A percentile compares a stretch with the other conserved stretches of the same genome.
These are phyloP conservation scores for Starmerella gropengiesseri DNA, from an alignment of 805 yeast genomes.

Conservation along the genomic window DNA sequence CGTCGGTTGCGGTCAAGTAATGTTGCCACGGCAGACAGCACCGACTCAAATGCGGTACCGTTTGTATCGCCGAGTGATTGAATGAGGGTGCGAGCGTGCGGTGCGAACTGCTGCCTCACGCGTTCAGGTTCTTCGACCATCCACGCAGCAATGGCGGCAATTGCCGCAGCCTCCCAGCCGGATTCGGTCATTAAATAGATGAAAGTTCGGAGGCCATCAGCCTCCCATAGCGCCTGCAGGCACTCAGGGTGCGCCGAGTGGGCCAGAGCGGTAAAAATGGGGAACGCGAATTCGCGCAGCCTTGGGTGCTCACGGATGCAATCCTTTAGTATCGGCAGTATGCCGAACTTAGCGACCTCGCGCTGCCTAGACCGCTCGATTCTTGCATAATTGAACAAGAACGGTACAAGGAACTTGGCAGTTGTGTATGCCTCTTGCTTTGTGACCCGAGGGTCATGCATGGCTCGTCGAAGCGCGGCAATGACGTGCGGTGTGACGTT, in stretches of 20 bases:
- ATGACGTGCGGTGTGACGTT: slow-evolving; percentile 39
- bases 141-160: slow-evolving; percentile 39
- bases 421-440: slow-evolving; percentile 30
- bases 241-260: slow-evolving; percentile 35
- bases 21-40: slow-evolving; percentile 15
- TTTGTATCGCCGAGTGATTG: slow-evolving; percentile 6
- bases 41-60: slow-evolving; percentile 14
- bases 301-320: slow-evolving; percentile 35
- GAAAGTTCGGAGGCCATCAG: slow-evolving; percentile 34
- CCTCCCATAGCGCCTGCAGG: slow-evolving; percentile 31
- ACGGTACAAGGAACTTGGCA: slow-evolving; percentile 38
- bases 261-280: slow-evolving; percentile 44
- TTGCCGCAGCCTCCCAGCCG: slow-evolving; percentile 48
- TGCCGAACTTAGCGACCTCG: slow-evolving; percentile 39
- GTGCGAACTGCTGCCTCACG: slow-evolving; percentile 7
- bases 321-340: slow-evolving; percentile 36
- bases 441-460: slow-evolving; percentile 11
- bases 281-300: slow-evolving; percentile 43
- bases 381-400: slow-evolving; percentile 43
- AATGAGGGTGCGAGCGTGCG: slow-evolving; percentile 5
- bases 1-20: slow-evolving; percentile 16
- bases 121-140: slow-evolving; percentile 24
- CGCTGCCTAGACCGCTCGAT: slow-evolving; percentile 37
- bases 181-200: slow-evolving; percentile 38
- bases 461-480: slow-evolving; percentile 24